Evolutionary conservation across 2,329 filamentous ascomycete genomes (phyloP).

Genomic region (Fusarium veterinarium): DNA sequence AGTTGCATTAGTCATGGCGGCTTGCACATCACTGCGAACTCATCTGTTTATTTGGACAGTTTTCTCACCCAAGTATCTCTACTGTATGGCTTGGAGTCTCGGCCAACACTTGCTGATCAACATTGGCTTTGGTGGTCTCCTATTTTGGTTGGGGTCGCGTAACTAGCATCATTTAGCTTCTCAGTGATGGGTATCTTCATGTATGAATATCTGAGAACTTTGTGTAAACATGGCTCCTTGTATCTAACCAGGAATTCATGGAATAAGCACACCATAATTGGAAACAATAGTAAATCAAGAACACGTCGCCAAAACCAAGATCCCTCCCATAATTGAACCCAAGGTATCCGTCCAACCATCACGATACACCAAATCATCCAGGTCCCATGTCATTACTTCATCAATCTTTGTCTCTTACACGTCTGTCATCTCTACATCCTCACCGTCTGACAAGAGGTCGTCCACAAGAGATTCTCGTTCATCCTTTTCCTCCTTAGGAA

Average conservation of each 20-base stretch:
- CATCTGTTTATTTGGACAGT: constrained; percentile 99
- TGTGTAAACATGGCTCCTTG: neutral
- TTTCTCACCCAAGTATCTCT: constrained; percentile 96
- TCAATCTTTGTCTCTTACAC: constrained; percentile 33
- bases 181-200: constrained; percentile 9
- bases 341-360: constrained; percentile 22
- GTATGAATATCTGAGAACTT: constrained; percentile 2
- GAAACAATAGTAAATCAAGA: constrained; percentile 22
- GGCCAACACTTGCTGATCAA: constrained; percentile 84
- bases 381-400: constrained; percentile 36
- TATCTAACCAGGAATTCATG: neutral
- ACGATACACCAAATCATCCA: constrained; percentile 35
- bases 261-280: constrained; percentile 16
- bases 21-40: constrained; percentile 84
- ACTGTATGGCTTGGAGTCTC: constrained; percentile 87
- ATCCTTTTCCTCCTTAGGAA: constrained; percentile 47
- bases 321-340: constrained; percentile 4
- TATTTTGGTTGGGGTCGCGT: constrained; percentile 64
- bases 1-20: constrained; percentile 82
- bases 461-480: constrained; percentile 54
- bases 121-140: constrained; percentile 67
- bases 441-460: constrained; percentile 56
- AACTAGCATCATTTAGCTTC: constrained; percentile 8
- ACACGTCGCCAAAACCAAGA: constrained; percentile 30
- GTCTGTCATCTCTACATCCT: constrained; percentile 50